Conservation (phyloP, 2,329 filamentous ascomycete genomes). For the Paraphoma sp. region DNA sequence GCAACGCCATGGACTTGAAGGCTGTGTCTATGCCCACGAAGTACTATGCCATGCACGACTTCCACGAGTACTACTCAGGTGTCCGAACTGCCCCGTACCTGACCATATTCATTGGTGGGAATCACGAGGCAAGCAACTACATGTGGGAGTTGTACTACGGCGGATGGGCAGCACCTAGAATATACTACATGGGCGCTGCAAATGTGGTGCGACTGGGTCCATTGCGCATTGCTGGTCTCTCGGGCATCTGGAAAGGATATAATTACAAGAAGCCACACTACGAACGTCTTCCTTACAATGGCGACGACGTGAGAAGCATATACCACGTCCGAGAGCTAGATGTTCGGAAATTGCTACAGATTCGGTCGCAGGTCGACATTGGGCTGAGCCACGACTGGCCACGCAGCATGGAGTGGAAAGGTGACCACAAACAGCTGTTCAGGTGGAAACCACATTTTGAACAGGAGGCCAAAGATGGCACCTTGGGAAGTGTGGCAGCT, state of each 20-base stretch:
- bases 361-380: conserved; percentile 88
- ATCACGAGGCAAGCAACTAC: conserved; percentile 92
- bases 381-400: conserved; percentile 98
- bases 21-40: conserved; percentile 90
- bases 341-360: conserved; percentile 83
- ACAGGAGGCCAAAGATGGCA: conserved; percentile 75
- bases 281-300: conserved; percentile 84
- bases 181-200: conserved; percentile 94
- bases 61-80: conserved; percentile 92
- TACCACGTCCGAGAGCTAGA: conserved; percentile 93
- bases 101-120: conserved; percentile 91
- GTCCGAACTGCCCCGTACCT: conserved; percentile 78
- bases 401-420: conserved; percentile 77
- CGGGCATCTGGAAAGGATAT: conserved; percentile 92
- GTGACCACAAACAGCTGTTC: conserved; percentile 73
- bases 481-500: conserved; percentile 80
- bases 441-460: conserved; percentile 76
- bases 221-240: conserved; percentile 85
- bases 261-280: conserved; percentile 85
- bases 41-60: conserved; percentile 88
- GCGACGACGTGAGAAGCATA: conserved; percentile 77
- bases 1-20: conserved; percentile 85
- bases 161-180: conserved; percentile 95
- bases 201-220: conserved; percentile 86
- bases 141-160: conserved; percentile 94